Evolutionary conservation across 2,329 filamentous ascomycete species (phyloP), one percentile per base, ranked within the genome.

Genomic region (Hypomyces perniciosus): DNA sequence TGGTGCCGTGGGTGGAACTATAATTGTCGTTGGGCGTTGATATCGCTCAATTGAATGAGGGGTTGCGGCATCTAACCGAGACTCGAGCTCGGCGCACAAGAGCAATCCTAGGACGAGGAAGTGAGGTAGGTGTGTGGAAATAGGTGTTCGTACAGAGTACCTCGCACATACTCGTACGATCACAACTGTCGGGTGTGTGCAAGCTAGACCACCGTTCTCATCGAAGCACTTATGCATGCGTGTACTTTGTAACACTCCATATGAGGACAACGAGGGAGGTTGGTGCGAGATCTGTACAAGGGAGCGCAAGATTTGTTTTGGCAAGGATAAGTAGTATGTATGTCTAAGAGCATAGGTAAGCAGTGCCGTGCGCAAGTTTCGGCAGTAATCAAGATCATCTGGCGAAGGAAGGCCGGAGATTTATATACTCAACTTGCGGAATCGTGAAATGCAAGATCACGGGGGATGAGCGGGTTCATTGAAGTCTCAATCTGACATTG

Each of bases 41-140:
- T 20, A 20, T 20, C 20, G 20, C 20, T 20, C 20, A 20, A 20
- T 20, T 20, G 35, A 38, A 42, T 5, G 49, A 51, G 44, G 49
- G 49, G 49, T 50, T 31, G 26, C 29, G 13, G 49, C 20, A 7
- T 27, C 38, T 43, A 46, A 44, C 49, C 49, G 44, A 46, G 49
- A 44, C 33, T 39, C 38, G 39, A 31, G 29, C n/a, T 28, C 30
- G 13, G 43, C 29, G 6, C 34, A 41, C 12, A 20, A 35, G 34
- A 28, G 29, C 26, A 31, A 34, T 37, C 31, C 37, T 34, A 46
- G 49, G 47, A 34, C 10, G 35, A 12, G 40, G 47, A 43, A 41
- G 39, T 37, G 47, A 44, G 31, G 41, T 30, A 34, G 40, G n/a
- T 37, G 30, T 49, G 33, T 12, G 13, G 31, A 49, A 13, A 12